Percentiles rank a stretch among this genome's conserved stretches.
Evolutionary conservation across 2,329 filamentous ascomycete genomes (phyloP).

Genomic region (Lecanicillium sp.): DNA sequence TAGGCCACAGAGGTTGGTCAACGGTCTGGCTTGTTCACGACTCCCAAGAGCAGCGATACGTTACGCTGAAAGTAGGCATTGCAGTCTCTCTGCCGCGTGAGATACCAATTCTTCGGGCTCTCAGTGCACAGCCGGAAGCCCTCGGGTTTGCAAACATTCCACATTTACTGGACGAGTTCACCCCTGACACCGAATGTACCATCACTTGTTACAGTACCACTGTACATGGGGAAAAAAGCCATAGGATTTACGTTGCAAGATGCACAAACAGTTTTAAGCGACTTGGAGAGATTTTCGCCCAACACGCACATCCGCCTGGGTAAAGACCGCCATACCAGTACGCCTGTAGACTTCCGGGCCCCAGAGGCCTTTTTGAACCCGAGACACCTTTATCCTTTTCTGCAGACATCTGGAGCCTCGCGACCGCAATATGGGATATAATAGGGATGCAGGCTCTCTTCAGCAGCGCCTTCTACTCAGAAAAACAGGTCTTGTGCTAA

Average conservation of each 20-base stretch:
- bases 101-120: background rate
- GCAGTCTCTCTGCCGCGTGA: conserved; percentile 9
- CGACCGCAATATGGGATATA: conserved; percentile 10
- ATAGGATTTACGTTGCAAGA: background rate
- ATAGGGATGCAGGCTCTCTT: conserved; percentile 7
- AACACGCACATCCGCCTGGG: background rate
- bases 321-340: conserved; percentile 2
- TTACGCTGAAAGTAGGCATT: conserved; percentile 13
- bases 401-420: conserved; percentile 10
- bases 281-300: conserved; percentile 3
- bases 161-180: conserved; percentile 9
- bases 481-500: conserved; percentile 1
- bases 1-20: conserved; percentile 14
- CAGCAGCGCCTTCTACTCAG: background rate
- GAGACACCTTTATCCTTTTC: background rate
- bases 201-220: background rate
- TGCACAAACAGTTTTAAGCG: background rate
- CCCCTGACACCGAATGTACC: background rate
- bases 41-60: background rate
- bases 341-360: background rate
- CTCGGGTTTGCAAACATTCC: background rate
- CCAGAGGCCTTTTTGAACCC: background rate
- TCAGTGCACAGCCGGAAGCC: background rate
- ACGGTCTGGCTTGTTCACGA: conserved; percentile 16
- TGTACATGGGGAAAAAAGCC: background rate